phyloP scores from a whole-genome alignment of 108 stramenopile genomes.

The Schizochytrium sp. region DNA sequence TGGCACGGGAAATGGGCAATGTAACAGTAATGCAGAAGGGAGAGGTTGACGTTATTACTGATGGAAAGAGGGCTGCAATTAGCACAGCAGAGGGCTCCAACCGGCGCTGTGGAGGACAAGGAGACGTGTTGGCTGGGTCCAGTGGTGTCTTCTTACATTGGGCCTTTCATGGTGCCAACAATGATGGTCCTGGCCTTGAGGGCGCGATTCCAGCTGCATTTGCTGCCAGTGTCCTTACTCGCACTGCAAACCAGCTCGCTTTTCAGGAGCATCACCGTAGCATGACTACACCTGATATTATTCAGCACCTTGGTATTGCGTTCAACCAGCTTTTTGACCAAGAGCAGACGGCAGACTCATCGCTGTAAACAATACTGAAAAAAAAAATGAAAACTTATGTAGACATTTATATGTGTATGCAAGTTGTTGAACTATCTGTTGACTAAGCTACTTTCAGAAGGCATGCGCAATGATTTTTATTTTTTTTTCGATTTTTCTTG shows the following conservation, averaged over 20 bases:
- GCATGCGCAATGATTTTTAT: no score
- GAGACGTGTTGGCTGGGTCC: constrained; percentile 91
- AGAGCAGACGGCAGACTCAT: not conserved
- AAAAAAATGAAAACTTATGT: no score
- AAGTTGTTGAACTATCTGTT: no score
- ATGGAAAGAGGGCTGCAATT: constrained; percentile 67
- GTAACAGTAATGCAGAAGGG: constrained; percentile 82
- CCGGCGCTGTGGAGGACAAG: constrained; percentile 96
- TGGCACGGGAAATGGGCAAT: constrained; percentile 61
- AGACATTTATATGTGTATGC: no score
- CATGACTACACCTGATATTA: constrained; percentile 89
- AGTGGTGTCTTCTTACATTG: constrained; percentile 84
- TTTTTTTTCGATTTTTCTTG: no score
- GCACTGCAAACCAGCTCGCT: constrained; percentile 81
- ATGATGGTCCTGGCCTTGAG: not conserved
- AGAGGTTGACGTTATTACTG: constrained; percentile 69
- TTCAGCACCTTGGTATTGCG: constrained; percentile 79
- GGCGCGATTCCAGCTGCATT: constrained; percentile 69
- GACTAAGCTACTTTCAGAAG: no score
- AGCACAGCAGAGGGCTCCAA: constrained; percentile 85
- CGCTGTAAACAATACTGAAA: no score
- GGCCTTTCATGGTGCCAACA: constrained; percentile 67
- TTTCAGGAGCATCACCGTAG: constrained; percentile 80
- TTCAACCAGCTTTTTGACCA: constrained; percentile 60
- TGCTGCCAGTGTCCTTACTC: constrained; percentile 80